These are phyloP conservation scores for Fomitopsis palustris DNA, from an alignment of 1,284 basidiomycete genomes.

Conservation along the genomic window DNA sequence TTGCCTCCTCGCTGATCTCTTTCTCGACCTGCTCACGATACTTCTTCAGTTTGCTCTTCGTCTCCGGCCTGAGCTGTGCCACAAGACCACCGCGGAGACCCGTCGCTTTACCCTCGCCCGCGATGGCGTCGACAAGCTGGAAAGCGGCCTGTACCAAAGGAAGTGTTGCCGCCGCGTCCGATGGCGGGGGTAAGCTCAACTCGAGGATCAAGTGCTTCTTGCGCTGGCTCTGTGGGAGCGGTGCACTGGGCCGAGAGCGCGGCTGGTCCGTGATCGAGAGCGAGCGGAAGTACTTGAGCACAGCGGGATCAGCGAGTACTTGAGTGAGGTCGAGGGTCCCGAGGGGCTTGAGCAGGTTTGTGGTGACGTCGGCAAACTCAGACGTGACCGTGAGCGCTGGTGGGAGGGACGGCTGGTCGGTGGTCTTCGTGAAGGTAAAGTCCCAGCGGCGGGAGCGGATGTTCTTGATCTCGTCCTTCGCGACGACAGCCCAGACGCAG, in stretches of 20 bases:
- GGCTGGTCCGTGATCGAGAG: conserved; percentile 86
- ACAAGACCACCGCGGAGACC: conserved; percentile 22
- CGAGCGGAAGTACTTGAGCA: conserved; percentile 75
- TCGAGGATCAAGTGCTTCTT: conserved; percentile 73
- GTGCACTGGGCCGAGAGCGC: conserved; percentile 55
- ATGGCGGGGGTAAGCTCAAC: conserved; percentile 52
- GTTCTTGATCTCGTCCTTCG: conserved; percentile 70
- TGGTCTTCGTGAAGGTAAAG: conserved; percentile 77
- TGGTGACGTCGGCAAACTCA: conserved; percentile 80
- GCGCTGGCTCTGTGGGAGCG: conserved; percentile 44
- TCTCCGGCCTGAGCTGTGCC: conserved; percentile 69
- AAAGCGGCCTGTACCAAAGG: conserved; percentile 68
- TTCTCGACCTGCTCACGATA: conserved; percentile 65
- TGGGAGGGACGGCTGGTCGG: conserved; percentile 63
- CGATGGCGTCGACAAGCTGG: conserved; percentile 63
- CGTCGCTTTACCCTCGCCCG: conserved; percentile 43
- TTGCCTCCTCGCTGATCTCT: conserved; percentile 72
- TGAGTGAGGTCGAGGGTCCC: conserved; percentile 52
- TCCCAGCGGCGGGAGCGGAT: conserved; percentile 81
- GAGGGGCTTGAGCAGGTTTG: conserved; percentile 67
- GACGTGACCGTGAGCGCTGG: conserved; percentile 69
- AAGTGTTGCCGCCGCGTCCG: conserved; percentile 45
- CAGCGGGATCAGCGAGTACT: conserved; percentile 58
- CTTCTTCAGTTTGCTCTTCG: conserved; percentile 69
- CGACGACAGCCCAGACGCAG: conserved; percentile 83